Base-by-base conservation (phyloP, 306 rosid species). In the Prosopis cineraria region DNA sequence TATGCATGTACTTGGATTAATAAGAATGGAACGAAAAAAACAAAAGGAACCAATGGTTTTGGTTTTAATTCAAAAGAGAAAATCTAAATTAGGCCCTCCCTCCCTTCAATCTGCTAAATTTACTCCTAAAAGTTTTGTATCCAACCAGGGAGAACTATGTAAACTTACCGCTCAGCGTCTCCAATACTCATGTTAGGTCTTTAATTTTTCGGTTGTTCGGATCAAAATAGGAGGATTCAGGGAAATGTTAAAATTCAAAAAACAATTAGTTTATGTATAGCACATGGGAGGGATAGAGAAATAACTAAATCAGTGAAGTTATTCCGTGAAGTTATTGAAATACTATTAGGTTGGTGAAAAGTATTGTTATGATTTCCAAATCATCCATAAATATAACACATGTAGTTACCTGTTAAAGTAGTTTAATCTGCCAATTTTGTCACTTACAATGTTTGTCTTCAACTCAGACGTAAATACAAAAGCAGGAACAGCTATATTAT, bases 361-460 rank as follows among this genome's bases (percentile, higher is more conserved):
- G 27, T 53, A 80, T 19, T 72, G 33, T 30, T 37, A 58, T 24
- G 30, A 19, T 73, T 53, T 78, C 64, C 75, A 27, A 22, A 65
- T 56, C 58, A 74, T 80, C 44, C 41, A 56, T 39, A n/a, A n/a
- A 48, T 48, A 48, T 19, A 48, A 48, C 7, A 48, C 73, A 60
- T 27, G 34, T 37, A 40, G n/a, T 74, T 8, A 19, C 37, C 59
- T 1, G 27, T 20, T n/a, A 50, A 70, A 76, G 10, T 6, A 34
- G 29, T 55, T 25, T 66, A 74, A 83, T 75, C 50, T 70, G 70
- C 83, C 65, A 79, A 75, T 36, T 79, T 85, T 82, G 80, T 76
- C 79, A 68, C 45, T 65, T 82, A 62, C 71, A 64, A 55, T 63
- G 52, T 74, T 55, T 60, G 73, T 31, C 68, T 50, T 80, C 64